phyloP scores from a whole-genome alignment of 179 eudicot species.

The Beta lomatogona region DNA sequence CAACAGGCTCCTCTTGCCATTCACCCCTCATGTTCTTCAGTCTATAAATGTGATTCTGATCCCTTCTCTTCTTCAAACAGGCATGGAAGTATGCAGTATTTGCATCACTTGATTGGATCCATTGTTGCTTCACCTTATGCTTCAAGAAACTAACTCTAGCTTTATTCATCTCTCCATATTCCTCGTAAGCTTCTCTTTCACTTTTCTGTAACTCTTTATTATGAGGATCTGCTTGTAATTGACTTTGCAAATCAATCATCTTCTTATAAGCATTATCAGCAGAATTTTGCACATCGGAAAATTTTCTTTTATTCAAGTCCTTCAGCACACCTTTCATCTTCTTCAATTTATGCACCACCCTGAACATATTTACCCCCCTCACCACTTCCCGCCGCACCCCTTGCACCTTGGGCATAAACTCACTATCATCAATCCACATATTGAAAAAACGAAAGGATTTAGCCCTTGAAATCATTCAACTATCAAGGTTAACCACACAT shows the following conservation, averaged over 20 bases:
- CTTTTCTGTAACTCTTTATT: not conserved
- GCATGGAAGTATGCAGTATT: no score
- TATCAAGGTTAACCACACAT: no score
- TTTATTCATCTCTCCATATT: no score
- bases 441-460: no score
- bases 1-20: no score
- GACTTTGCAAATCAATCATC: not conserved
- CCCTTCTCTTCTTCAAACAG: no score
- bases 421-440: not conserved
- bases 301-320: not conserved
- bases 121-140: no score
- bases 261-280: not conserved
- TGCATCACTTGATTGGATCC: no score
- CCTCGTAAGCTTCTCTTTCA: not conserved
- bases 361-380: not conserved
- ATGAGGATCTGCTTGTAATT: not conserved
- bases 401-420: not conserved
- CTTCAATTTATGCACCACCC: not conserved
- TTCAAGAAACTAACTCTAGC: no score
- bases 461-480: not conserved
- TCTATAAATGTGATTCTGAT: not conserved
- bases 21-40: not conserved
- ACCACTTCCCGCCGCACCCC: rapidly evolving
- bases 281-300: not conserved
- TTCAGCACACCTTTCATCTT: not conserved